These are phyloP conservation scores for Oxyria digyna DNA, from an alignment of 148 eudicot genomes.

Conservation along the genomic window DNA sequence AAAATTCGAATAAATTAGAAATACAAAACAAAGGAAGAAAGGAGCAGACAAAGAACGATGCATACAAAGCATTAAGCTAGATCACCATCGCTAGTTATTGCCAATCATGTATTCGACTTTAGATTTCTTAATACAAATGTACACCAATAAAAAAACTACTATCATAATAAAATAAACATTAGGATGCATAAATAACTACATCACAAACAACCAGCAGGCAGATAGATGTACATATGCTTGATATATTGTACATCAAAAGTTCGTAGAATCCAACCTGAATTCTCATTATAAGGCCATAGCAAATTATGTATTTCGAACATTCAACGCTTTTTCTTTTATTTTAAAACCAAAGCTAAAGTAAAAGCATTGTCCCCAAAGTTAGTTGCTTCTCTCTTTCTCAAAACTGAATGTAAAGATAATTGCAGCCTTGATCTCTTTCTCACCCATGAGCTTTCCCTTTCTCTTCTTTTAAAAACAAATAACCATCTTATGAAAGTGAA, in stretches of 20 bases:
- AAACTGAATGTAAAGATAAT: neutral
- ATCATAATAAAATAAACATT: neutral
- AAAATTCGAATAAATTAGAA: neutral
- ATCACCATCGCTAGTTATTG: neutral
- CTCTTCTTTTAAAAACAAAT: neutral
- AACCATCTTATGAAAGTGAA: neutral
- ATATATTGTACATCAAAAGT: no score
- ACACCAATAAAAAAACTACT: neutral
- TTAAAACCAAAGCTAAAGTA: neutral
- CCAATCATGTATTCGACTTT: neutral
- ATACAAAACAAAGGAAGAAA: neutral
- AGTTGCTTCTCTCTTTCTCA: neutral
- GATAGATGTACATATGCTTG: neutral
- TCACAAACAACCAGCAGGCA: neutral
- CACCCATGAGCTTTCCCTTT: neutral
- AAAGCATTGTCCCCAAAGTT: neutral
- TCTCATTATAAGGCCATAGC: no score
- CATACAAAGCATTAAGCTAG: neutral
- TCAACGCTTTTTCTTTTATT: neutral
- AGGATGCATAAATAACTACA: no score
- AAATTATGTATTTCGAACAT: no score
- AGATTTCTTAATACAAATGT: no score
- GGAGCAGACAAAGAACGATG: neutral
- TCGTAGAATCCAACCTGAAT: no score
- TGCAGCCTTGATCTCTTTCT: neutral